Conservation (phyloP, 2,329 filamentous ascomycete species). For the Fusarium falciforme region DNA sequence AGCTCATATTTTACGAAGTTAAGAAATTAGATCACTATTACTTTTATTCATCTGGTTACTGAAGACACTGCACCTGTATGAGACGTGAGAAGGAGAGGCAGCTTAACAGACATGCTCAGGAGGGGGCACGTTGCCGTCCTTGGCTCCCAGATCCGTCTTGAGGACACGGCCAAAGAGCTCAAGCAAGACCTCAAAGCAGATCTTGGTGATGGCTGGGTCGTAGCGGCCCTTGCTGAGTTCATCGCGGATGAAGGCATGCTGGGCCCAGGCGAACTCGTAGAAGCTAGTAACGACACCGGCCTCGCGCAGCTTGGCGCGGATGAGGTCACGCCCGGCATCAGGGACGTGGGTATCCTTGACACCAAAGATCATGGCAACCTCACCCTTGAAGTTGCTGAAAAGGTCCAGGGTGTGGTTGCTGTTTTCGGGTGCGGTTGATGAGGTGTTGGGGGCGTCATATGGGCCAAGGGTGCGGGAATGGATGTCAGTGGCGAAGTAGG, state of each 20-base stretch:
- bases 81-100: neutral
- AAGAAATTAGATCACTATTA: slow-evolving; percentile 44
- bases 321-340: slow-evolving; percentile 82
- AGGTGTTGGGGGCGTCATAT: slow-evolving; percentile 60
- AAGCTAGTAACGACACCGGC: slow-evolving; percentile 81
- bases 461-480: slow-evolving; percentile 82
- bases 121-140: slow-evolving; percentile 69
- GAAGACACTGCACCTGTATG: neutral
- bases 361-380: slow-evolving; percentile 91
- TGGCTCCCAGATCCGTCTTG: slow-evolving; percentile 80
- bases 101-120: slow-evolving; percentile 78
- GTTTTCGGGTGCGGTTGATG: slow-evolving; percentile 49
- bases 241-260: slow-evolving; percentile 94
- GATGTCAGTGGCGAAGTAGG: slow-evolving; percentile 94
- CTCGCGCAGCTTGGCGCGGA: slow-evolving; percentile 83
- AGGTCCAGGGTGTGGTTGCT: slow-evolving; percentile 65
- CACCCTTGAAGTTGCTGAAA: slow-evolving; percentile 78
- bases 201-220: slow-evolving; percentile 85
- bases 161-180: slow-evolving; percentile 85
- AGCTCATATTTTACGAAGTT: slow-evolving; percentile 42
- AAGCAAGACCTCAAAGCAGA: slow-evolving; percentile 90
- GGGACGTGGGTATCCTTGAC: slow-evolving; percentile 93
- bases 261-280: slow-evolving; percentile 92
- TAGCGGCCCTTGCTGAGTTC: slow-evolving; percentile 95
- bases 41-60: slow-evolving; percentile 24